phyloP scores from a whole-genome alignment of 176 grass and related monocot genomes.

The Oryza meridionalis region DNA sequence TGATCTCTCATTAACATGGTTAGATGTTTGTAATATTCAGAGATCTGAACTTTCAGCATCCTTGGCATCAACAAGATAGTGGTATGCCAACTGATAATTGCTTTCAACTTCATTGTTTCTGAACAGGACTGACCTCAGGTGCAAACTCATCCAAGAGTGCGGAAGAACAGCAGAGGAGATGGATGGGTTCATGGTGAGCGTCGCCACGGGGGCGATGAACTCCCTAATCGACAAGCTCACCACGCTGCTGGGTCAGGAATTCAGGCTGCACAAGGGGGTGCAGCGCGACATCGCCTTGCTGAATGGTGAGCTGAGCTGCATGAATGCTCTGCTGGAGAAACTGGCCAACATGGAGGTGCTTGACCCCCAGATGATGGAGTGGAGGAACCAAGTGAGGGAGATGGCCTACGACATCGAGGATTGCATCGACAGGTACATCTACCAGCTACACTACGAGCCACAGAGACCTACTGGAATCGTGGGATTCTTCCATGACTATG shows the following conservation, averaged over 20 bases:
- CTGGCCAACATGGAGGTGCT: conserved; percentile 7
- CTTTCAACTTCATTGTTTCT: not conserved
- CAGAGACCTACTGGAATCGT: not conserved
- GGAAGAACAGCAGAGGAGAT: not conserved
- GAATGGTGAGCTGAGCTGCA: not conserved
- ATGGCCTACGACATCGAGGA: conserved; percentile 41
- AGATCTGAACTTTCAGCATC: not conserved
- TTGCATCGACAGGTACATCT: conserved; percentile 24
- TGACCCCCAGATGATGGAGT: conserved; percentile 13
- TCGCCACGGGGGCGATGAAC: not conserved
- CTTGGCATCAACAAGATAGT: not conserved
- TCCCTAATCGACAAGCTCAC: not conserved
- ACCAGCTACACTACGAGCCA: not conserved
- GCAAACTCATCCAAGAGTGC: not conserved
- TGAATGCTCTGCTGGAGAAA: not conserved
- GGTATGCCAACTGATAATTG: not conserved
- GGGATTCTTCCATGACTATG: conserved; percentile 19
- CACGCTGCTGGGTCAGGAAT: not conserved
- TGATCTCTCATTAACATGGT: not conserved
- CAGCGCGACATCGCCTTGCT: not conserved
- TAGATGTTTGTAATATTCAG: not conserved
- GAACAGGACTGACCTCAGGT: not conserved
- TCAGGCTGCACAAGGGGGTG: not conserved
- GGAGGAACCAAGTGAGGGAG: conserved; percentile 31
- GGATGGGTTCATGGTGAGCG: not conserved